Conservation (phyloP, 805 yeast genomes). For the Candida koratica region DNA sequence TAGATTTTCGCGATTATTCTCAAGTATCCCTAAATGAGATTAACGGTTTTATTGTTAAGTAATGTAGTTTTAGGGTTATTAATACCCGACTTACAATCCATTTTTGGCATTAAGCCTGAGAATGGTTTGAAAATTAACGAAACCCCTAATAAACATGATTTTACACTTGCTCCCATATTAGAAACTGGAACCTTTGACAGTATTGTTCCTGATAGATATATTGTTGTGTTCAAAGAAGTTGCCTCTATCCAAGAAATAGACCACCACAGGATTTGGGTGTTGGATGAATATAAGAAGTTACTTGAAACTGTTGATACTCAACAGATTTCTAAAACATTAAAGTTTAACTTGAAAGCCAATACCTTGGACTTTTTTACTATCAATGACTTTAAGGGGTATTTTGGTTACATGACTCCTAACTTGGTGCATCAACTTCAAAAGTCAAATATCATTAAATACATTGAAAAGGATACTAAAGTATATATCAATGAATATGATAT, state of each 20-base stretch:
- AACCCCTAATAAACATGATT: no score
- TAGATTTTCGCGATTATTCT: background rate
- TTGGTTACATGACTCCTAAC: constrained; percentile 59
- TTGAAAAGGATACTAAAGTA: constrained; percentile 44
- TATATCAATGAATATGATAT: constrained; percentile 27
- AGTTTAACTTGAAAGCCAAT: constrained; percentile 13
- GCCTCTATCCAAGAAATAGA: constrained; percentile 48
- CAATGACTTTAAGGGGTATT: constrained; percentile 67
- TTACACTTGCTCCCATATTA: constrained; percentile 15
- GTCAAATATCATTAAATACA: constrained; percentile 22
- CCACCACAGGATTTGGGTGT: constrained; percentile 63
- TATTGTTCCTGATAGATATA: constrained; percentile 69
- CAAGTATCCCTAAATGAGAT: constrained; percentile 2
- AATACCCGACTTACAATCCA: constrained; percentile 8
- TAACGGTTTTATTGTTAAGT: constrained; percentile 5
- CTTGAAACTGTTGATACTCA: constrained; percentile 7
- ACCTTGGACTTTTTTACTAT: constrained; percentile 53
- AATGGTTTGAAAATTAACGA: background rate
- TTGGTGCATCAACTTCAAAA: constrained; percentile 14
- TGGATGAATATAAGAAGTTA: constrained; percentile 24
- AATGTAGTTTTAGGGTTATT: constrained; percentile 3
- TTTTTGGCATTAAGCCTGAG: constrained; percentile 5
- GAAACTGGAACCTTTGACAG: constrained; percentile 10
- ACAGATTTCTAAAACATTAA: constrained; percentile 12
- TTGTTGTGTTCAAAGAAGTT: constrained; percentile 72